Evolutionary conservation across 495 filamentous ascomycete genomes (phyloP), one percentile per base, ranked within the genome.

Genomic region (Glutinoglossum americanum): DNA sequence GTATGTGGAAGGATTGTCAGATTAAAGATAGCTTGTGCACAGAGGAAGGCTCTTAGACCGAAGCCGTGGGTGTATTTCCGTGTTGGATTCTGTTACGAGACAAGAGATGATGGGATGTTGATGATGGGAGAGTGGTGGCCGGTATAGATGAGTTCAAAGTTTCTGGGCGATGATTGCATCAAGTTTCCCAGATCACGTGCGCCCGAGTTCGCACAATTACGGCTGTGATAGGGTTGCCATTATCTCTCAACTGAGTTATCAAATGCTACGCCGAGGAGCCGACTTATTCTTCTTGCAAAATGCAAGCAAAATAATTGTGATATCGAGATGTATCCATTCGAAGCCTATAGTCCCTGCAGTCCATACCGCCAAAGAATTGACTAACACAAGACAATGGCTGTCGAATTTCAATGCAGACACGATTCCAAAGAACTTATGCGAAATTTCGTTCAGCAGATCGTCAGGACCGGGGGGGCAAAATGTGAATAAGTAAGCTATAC

Each of bases 401-500:
- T 67, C 73, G 35, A 72, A 73, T 10, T 83, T 94, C 64, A 71
- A 76, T 56, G 64, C 74, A 21, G 73, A 73, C 21, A 74, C 72
- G 11, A 76, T 96, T 39, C 87, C 87, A 33, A 78, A 72, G 56
- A 74, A 75, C 49, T 64, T 78, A 51, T 78, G 82, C 56, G 76
- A 80, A 55, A 70, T 90, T 25, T 79, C 74, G 7, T 96, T 83
- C 67, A 86, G 85, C 60, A 76, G 88, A 26, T 89, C 90, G n/a
- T 87, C 86, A 57, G 92, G 92, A 0, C 85, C 90, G 10, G 92
- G 92, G 21, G 92, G 92, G 6, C 92, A 98, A 65, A 90, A 96
- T 71, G 87, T 92, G 48, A 98, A 98, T 69, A 96, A 95, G 90
- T 96, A 73, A 60, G 79, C 73, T 59, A 54, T 47, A 54, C 25